phyloP scores from a whole-genome alignment of 352 stramenopile species.

The Phytopythium litorale region DNA sequence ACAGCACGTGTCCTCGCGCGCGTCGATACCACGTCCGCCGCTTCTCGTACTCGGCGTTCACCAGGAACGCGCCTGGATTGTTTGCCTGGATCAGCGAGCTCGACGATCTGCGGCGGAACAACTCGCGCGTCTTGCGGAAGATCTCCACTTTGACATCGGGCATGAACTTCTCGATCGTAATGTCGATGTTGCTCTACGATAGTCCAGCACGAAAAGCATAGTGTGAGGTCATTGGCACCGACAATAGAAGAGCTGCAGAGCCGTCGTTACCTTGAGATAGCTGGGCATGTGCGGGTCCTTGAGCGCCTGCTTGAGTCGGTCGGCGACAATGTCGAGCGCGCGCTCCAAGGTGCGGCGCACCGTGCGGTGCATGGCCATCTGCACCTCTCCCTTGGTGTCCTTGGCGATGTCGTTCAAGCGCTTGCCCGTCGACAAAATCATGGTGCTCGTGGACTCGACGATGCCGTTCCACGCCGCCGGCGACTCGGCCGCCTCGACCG shows the following conservation, averaged over 20 bases:
- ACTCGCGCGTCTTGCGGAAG: slow-evolving; percentile 75
- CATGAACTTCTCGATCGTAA: slow-evolving; percentile 85
- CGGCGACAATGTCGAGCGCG: slow-evolving; percentile 70
- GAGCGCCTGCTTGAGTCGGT: slow-evolving; percentile 66
- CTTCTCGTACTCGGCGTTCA: not conserved
- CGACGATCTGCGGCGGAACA: slow-evolving; percentile 47
- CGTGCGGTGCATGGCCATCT: slow-evolving; percentile 76
- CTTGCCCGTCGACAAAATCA: slow-evolving; percentile 78
- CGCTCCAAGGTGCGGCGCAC: slow-evolving; percentile 74
- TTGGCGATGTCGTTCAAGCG: slow-evolving; percentile 79
- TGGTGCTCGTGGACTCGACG: slow-evolving; percentile 71
- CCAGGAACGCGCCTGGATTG: not conserved
- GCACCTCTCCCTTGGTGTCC: slow-evolving; percentile 81
- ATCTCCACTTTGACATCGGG: slow-evolving; percentile 88
- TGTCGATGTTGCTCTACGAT: slow-evolving; percentile 69
- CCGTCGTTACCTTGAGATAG: slow-evolving; percentile 54
- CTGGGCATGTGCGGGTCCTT: slow-evolving; percentile 84
- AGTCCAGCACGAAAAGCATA: slow-evolving; percentile 2
- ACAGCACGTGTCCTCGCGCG: slow-evolving; percentile 76
- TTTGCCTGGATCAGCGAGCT: not conserved
- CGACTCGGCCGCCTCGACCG: slow-evolving; percentile 30
- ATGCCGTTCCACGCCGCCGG: slow-evolving; percentile 55
- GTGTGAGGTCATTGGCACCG: not conserved
- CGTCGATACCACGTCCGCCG: slow-evolving; percentile 35
- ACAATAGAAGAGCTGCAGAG: not conserved